These are phyloP conservation scores for Dictyostelium citrinum DNA, from an alignment of 78 protist genomes.

Conservation along the genomic window DNA sequence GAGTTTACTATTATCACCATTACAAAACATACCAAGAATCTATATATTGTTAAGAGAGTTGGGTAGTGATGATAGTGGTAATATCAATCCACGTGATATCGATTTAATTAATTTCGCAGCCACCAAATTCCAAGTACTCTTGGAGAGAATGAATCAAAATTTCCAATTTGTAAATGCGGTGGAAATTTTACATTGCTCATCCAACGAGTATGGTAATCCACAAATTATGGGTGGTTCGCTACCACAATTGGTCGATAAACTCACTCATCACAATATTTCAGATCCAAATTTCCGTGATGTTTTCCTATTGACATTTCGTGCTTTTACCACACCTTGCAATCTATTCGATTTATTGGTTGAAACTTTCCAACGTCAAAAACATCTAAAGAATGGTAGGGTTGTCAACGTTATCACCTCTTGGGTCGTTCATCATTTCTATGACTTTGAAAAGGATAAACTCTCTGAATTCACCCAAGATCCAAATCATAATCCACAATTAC, in stretches of 20 bases:
- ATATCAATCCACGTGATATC: slow-evolving; percentile 3
- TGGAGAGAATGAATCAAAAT: slow-evolving; percentile 77
- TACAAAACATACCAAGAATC: slow-evolving; percentile 60
- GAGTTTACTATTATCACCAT: slow-evolving; percentile 46
- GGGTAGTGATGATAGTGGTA: slow-evolving; percentile 12
- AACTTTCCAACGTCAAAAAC: slow-evolving; percentile 13
- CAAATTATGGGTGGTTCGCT: slow-evolving; percentile 82
- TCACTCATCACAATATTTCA: slow-evolving; percentile 77
- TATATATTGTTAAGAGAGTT: slow-evolving; percentile 22
- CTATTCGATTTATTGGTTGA: slow-evolving; percentile 40
- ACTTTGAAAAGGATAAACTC: slow-evolving; percentile 43
- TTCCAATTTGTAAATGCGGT: slow-evolving; percentile 81
- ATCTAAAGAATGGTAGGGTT: background rate
- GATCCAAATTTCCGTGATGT: slow-evolving; percentile 74
- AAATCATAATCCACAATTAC: slow-evolving; percentile 43
- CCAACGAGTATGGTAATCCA: slow-evolving; percentile 78
- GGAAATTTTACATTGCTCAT: slow-evolving; percentile 71
- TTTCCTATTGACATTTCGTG: slow-evolving; percentile 62
- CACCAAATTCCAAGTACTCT: slow-evolving; percentile 41
- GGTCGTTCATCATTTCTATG: slow-evolving; percentile 66
- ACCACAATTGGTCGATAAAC: slow-evolving; percentile 64
- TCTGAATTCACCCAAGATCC: background rate
- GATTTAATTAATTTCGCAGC: slow-evolving; percentile 15
- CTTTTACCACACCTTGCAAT: slow-evolving; percentile 25
- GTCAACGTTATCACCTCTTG: slow-evolving; percentile 45